A percentile compares a stretch with the other conserved stretches of the same genome.
These are phyloP conservation scores for Purpureocillium lavendulum DNA, from an alignment of 2,329 filamentous ascomycete species.

Conservation along the genomic window DNA sequence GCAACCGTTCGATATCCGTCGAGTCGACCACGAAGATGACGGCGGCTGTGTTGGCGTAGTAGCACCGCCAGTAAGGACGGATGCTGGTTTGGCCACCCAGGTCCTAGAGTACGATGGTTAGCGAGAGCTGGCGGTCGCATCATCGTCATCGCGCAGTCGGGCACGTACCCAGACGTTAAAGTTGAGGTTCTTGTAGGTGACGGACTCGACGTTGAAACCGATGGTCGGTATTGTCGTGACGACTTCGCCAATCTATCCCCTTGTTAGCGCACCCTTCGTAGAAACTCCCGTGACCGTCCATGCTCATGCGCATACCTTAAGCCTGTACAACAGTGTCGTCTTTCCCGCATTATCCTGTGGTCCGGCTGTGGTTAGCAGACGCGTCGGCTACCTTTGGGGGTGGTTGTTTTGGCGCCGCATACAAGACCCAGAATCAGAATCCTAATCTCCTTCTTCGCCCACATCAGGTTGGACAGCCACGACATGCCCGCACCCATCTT, in stretches of 20 bases:
- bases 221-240: slow-evolving; percentile 99
- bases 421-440: slow-evolving; percentile 93
- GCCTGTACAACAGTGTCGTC: slow-evolving; percentile 89
- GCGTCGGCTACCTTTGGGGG: neutral
- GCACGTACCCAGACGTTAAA: slow-evolving; percentile 90
- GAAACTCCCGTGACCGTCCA: slow-evolving; percentile 3
- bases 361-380: neutral
- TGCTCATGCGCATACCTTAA: slow-evolving; percentile 57
- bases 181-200: slow-evolving; percentile 96
- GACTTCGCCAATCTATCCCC: slow-evolving; percentile 83
- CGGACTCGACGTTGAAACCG: slow-evolving; percentile 98
- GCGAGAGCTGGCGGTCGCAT: too few relatives aligned
- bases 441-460: slow-evolving; percentile 94
- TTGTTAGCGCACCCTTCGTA: neutral
- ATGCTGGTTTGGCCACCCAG: slow-evolving; percentile 98
- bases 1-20: slow-evolving; percentile 90
- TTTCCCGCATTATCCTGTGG: slow-evolving; percentile 92
- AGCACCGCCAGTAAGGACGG: slow-evolving; percentile 97
- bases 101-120: too few relatives aligned
- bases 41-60: slow-evolving; percentile 96
- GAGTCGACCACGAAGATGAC: slow-evolving; percentile 98
- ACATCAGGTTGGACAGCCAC: slow-evolving; percentile 66
- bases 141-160: too few relatives aligned
- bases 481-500: slow-evolving; percentile 58
- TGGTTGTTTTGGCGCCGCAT: slow-evolving; percentile 24